A percentile compares a stretch with the other conserved stretches of the same genome.
phyloP scores from a whole-genome alignment of 2,329 filamentous ascomycete genomes.

The Cryphonectria japonica region DNA sequence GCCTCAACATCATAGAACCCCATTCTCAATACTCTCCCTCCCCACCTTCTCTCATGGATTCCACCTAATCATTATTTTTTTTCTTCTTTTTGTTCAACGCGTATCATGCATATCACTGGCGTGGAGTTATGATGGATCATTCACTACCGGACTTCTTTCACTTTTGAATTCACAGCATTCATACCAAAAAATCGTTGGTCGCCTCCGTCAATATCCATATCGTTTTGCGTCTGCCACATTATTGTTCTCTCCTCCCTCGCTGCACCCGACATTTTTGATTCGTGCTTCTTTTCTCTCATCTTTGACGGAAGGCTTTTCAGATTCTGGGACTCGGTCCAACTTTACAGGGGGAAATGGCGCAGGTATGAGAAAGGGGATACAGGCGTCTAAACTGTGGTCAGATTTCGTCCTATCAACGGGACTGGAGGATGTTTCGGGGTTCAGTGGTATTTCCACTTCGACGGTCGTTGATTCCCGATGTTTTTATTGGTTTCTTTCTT shows the following conservation, averaged over 20 bases:
- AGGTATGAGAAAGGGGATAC: constrained; percentile 4
- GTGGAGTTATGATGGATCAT: constrained; percentile 7
- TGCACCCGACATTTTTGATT: neutral
- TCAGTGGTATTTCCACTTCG: neutral
- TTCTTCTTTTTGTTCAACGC: neutral
- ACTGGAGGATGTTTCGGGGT: neutral
- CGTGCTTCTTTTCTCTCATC: neutral
- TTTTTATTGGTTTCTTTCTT: neutral
- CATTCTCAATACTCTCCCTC: neutral
- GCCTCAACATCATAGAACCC: neutral
- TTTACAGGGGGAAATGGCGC: neutral
- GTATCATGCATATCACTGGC: neutral
- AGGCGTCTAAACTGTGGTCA: constrained; percentile 4
- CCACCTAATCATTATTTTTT: neutral
- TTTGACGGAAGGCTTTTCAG: neutral
- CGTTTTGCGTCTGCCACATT: neutral
- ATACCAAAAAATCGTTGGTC: neutral
- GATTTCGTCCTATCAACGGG: neutral
- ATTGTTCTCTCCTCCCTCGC: neutral
- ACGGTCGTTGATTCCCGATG: neutral
- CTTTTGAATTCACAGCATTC: neutral
- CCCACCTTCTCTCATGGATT: neutral
- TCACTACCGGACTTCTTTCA: neutral
- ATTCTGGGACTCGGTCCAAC: neutral
- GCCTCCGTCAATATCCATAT: constrained; percentile 5